Conservation (phyloP, 768 basidiomycete species). For the Boletus pseudo-olivaceus region DNA sequence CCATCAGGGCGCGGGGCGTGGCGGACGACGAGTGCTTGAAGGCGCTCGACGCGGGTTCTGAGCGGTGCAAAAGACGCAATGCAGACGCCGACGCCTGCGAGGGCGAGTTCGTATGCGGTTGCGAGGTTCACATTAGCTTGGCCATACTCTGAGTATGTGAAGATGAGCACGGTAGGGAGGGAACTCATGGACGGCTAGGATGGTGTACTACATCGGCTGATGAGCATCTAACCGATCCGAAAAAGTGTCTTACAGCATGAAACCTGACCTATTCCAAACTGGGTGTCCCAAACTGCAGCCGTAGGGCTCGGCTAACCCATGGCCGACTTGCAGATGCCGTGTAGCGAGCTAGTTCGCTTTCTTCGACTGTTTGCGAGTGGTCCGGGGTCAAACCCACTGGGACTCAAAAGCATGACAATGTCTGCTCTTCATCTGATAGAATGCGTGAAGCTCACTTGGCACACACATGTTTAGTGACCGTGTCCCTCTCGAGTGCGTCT, state of each 20-base stretch:
- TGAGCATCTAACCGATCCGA: no score
- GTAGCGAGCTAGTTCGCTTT: no score
- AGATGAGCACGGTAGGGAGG: constrained; percentile 7
- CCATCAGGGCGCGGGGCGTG: not conserved
- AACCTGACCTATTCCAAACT: no score
- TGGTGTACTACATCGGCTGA: no score
- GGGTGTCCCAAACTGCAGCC: no score
- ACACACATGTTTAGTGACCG: not conserved
- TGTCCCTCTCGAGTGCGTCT: not conserved
- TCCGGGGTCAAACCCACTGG: no score
- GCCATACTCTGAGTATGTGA: constrained; percentile 4
- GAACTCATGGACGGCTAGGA: not conserved
- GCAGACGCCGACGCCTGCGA: constrained; percentile 4
- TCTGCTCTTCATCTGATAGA: no score
- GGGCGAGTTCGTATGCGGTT: constrained; percentile 13
- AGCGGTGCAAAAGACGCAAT: constrained; percentile 14
- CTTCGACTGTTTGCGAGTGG: no score
- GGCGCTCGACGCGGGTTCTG: not conserved
- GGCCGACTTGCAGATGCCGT: no score
- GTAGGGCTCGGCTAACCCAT: no score
- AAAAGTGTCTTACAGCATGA: no score
- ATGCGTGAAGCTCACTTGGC: not conserved
- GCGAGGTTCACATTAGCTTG: constrained; percentile 11
- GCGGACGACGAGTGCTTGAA: constrained; percentile 4
- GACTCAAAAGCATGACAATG: no score